Percentiles rank a stretch among this genome's conserved stretches.
Conservation (phyloP, 352 stramenopile species). For the Phytophthora pseudosyringae region DNA sequence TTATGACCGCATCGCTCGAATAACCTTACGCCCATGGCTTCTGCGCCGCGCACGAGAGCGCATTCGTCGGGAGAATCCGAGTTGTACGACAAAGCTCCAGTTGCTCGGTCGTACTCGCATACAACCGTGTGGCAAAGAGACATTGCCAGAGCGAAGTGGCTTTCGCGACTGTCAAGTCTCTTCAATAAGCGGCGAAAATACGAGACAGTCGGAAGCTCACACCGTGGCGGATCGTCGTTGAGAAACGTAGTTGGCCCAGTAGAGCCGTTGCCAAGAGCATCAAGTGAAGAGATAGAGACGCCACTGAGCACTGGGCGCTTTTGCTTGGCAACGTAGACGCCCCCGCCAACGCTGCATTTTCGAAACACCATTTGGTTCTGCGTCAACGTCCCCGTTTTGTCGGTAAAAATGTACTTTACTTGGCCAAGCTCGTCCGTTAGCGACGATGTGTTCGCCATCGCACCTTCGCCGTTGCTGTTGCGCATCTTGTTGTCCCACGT, state of each 20-base stretch:
- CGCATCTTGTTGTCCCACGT: slow-evolving; percentile 78
- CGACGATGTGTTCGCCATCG: slow-evolving; percentile 89
- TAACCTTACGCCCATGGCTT: slow-evolving; percentile 82
- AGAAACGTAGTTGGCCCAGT: slow-evolving; percentile 18
- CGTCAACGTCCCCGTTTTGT: slow-evolving; percentile 96
- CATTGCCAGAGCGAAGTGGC: slow-evolving; percentile 74
- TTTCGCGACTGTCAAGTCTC: slow-evolving; percentile 61
- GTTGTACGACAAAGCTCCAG: slow-evolving; percentile 75
- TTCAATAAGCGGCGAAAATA: slow-evolving; percentile 56
- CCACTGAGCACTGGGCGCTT: slow-evolving; percentile 26
- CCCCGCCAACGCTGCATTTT: slow-evolving; percentile 92
- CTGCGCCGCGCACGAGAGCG: slow-evolving; percentile 87
- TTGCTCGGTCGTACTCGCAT: slow-evolving; percentile 54
- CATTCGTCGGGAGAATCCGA: slow-evolving; percentile 94
- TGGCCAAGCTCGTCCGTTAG: slow-evolving; percentile 94
- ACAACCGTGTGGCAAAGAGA: slow-evolving; percentile 90
- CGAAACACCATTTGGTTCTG: slow-evolving; percentile 97
- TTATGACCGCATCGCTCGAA: slow-evolving; percentile 59
- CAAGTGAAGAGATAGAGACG: slow-evolving; percentile 47
- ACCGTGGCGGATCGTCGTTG: slow-evolving; percentile 17
- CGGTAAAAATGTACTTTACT: slow-evolving; percentile 93
- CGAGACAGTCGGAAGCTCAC: slow-evolving; percentile 30
- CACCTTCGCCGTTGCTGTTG: slow-evolving; percentile 51
- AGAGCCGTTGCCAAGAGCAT: slow-evolving; percentile 14
- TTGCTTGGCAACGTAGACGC: slow-evolving; percentile 70